Evolutionary conservation across 108 stramenopile genomes (phyloP), one percentile per base, ranked within the genome.

Genomic region (Nitzschia palea): DNA sequence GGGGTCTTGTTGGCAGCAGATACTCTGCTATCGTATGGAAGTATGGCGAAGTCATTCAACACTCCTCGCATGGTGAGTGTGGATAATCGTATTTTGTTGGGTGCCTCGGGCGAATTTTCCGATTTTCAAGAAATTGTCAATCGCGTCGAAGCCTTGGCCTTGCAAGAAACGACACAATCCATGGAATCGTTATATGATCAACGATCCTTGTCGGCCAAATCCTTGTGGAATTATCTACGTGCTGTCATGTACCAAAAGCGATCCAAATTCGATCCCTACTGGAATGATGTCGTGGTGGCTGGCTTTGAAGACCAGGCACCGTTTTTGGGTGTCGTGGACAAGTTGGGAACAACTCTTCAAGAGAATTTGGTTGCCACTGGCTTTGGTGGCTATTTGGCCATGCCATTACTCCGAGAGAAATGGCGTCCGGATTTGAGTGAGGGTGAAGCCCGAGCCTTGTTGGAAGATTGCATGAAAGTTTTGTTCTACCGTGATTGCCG

Each of bases 1-100:
- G 99, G 99, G 44, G 99, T 99, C 59, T 82, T 99, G 88, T 70
- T 99, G 54, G 97, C 96, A 9, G 95, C 97, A 42, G 99, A 99
- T 73, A 99, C 99, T 6, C 77, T 99, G 58, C 88, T 80, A 20
- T 87, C 85, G 17, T 98, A 99, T 72, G 98, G 97, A 9, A 83
- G 80, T 68, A 78, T 99, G 89, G 97, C 97, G 40, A 95, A 97
- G 68, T 95, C 88, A 86, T 94, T 96, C 65, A 83, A 95, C 61
- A 90, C 96, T 12, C 80, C 83, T 28, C 93, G 97, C 29, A 62
- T 98, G 43, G 33, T 72, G 1, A 63, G 65, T 30, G 73, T 97
- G 36, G 86, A 69, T 20, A 72, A 93, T 33, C 71, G 87, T 22
- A 96, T 96, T 26, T 61, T 99, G 43, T 51, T 99, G 4, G 99